These are phyloP conservation scores for Melampsora larici-populina DNA, from an alignment of 1,284 basidiomycete genomes.

Conservation along the genomic window DNA sequence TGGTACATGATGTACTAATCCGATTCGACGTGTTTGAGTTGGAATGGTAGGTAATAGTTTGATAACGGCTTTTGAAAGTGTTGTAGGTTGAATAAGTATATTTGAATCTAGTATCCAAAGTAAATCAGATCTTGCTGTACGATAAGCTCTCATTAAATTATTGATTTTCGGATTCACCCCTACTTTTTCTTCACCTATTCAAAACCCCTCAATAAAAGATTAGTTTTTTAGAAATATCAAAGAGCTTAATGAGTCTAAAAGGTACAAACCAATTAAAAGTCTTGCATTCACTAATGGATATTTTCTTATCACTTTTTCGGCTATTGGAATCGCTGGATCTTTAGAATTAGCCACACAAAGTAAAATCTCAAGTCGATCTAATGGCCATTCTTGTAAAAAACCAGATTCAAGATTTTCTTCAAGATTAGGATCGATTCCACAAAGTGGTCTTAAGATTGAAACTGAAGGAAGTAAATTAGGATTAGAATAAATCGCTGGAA, in stretches of 20 bases:
- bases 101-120: conserved; percentile 97
- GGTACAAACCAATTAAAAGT: conserved; percentile 68
- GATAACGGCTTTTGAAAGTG: conserved; percentile 80
- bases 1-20: conserved; percentile 92
- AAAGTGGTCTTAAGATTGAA: conserved; percentile 82
- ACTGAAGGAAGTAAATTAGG: conserved; percentile 65
- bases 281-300: conserved; percentile 70
- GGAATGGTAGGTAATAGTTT: conserved; percentile 57
- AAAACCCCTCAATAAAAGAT: too few relatives aligned
- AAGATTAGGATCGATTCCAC: conserved; percentile 85
- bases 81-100: conserved; percentile 72
- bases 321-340: conserved; percentile 77
- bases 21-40: conserved; percentile 58
- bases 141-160: conserved; percentile 83
- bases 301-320: conserved; percentile 68
- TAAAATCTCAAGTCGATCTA: conserved; percentile 70
- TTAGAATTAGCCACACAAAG: conserved; percentile 75
- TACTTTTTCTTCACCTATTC: conserved; percentile 57
- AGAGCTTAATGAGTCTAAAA: too few relatives aligned
- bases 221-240: too few relatives aligned
- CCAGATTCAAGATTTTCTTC: conserved; percentile 89
- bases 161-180: conserved; percentile 98
- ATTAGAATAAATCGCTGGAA: conserved; percentile 4
- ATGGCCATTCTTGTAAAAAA: conserved; percentile 80
- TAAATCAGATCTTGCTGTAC: conserved; percentile 76